phyloP scores from a whole-genome alignment of 805 yeast species.

The Yamadazyma olivae region DNA sequence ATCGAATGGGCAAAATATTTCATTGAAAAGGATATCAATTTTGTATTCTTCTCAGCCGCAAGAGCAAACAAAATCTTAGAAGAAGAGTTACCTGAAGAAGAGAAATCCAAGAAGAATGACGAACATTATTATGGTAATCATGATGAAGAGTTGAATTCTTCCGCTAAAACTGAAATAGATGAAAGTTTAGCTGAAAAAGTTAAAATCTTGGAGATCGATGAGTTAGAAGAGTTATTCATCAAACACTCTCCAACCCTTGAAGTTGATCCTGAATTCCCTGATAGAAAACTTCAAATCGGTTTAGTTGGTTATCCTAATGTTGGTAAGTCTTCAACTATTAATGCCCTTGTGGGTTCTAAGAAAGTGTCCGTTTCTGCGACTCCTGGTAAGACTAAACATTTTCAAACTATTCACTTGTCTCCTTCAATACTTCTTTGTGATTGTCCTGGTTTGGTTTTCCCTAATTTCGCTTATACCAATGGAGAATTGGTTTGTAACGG shows the following conservation, averaged over 20 bases:
- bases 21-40: conserved; percentile 62
- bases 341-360: conserved; percentile 93
- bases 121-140: conserved; percentile 20
- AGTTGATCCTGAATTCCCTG: conserved; percentile 53
- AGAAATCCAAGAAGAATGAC: conserved; percentile 13
- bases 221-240: conserved; percentile 77
- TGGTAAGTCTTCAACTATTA: conserved; percentile 93
- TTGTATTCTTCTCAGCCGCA: conserved; percentile 90
- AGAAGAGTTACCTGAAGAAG: conserved; percentile 21
- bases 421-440: conserved; percentile 87
- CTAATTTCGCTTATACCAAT: conserved; percentile 93
- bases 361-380: conserved; percentile 98
- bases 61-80: conserved; percentile 76
- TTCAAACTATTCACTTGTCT: conserved; percentile 89
- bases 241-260: conserved; percentile 72
- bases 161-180: conserved; percentile 15
- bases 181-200: conserved; percentile 35
- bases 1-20: conserved; percentile 85
- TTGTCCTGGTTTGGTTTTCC: conserved; percentile 99
- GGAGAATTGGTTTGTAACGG: conserved; percentile 98
- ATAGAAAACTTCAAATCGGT: conserved; percentile 77
- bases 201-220: conserved; percentile 74
- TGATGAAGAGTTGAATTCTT: conserved; percentile 10
- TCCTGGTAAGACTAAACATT: conserved; percentile 98
- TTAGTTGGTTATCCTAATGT: conserved; percentile 98